phyloP scores from a whole-genome alignment of 805 yeast genomes.

The Teunomyces stri region DNA sequence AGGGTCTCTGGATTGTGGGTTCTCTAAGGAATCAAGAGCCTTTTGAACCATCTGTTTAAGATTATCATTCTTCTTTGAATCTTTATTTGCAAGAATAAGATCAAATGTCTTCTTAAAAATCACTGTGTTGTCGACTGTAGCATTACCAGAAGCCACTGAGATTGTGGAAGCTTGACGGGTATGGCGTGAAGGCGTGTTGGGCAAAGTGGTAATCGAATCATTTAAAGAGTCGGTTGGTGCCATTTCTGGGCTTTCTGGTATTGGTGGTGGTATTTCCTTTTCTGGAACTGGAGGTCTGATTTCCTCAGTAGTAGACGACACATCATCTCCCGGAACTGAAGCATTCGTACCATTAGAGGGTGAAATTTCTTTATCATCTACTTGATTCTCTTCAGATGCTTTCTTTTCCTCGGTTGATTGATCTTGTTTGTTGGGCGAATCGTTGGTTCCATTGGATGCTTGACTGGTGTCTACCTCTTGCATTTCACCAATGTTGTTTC shows the following conservation, averaged over 20 bases:
- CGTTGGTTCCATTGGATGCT: neutral
- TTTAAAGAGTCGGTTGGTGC: neutral
- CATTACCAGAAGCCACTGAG: conserved; percentile 8
- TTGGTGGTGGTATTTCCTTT: neutral
- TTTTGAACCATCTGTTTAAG: conserved; percentile 37
- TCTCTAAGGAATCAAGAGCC: conserved; percentile 43
- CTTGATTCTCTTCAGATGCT: neutral
- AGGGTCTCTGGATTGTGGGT: conserved; percentile 41
- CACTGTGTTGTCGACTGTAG: conserved; percentile 20
- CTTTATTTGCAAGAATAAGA: conserved; percentile 55
- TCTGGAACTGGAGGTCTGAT: neutral
- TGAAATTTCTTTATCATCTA: neutral
- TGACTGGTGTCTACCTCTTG: neutral
- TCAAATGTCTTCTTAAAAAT: conserved; percentile 56
- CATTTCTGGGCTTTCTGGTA: neutral
- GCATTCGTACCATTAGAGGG: neutral
- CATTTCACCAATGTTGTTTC: neutral
- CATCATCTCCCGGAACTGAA: neutral
- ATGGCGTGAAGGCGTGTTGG: conserved; percentile 1
- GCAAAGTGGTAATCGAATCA: neutral
- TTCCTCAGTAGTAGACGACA: neutral
- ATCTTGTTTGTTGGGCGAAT: neutral
- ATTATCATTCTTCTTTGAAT: conserved; percentile 51
- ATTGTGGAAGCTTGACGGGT: conserved; percentile 5
- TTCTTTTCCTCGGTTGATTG: neutral